Base-by-base conservation (phyloP, 2,329 filamentous ascomycete genomes). In the Exophiala lecanii-corni region DNA sequence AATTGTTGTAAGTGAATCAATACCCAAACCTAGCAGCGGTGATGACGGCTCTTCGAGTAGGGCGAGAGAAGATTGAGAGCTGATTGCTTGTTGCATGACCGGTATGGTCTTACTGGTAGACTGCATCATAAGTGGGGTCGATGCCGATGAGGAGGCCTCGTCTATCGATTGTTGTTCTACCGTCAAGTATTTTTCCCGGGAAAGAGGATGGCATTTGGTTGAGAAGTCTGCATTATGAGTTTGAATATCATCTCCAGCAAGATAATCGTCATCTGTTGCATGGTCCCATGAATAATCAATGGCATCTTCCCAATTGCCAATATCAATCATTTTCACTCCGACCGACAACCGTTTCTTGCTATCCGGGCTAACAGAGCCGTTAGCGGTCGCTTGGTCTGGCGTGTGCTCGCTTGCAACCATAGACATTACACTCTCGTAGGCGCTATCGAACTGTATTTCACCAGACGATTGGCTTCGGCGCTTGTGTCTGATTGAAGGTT, bases 221-320 rank as follows among this genome's bases (percentile, higher is more conserved):
- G n/a, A n/a, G 12, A 12, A 12, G 12, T 6, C 23, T 7, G 23
- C 23, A 12, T 26, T 26, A n/a, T n/a, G n/a, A n/a, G n/a, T n/a
- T n/a, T n/a, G n/a, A 12, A 26, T 26, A 12, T 6, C 7, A 6
- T 26, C 12, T 6, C 23, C 23, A 7, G 23, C 17, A 44, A 32
- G 19, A 26, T 26, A 12, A 26, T 26, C 23, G 12, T 26, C 23
- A 26, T 55, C 52, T 30, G 46, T 32, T 4, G 41, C 50, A 33
- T 51, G 45, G 31, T 56, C 52, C 54, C 54, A 56, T 20, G 54
- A 50, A 31, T 53, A 51, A 37, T 56, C 54, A 21, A 56, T 51
- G 9, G 54, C 54, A 30, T 54, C 50, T 28, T 56, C 54, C 54
- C 54, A 56, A 41, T 53, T 45, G 18, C 47, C 48, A 25, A 54